Evolutionary conservation across 208 protist genomes (phyloP).

Genomic region (Leishmania turanica): DNA sequence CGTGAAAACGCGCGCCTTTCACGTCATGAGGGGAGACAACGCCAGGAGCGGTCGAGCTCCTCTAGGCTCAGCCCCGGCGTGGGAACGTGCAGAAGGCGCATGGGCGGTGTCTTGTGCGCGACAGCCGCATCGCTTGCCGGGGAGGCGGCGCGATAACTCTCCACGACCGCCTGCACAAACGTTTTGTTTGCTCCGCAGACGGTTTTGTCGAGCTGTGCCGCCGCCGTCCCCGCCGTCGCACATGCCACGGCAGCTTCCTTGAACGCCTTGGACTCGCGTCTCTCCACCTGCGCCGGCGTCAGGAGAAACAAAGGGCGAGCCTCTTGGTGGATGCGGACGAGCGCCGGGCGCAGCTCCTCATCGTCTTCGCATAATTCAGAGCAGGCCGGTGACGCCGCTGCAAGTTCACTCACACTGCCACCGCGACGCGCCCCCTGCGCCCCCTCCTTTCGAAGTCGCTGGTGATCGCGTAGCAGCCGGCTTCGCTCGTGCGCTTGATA

Average conservation of each 20-base stretch:
- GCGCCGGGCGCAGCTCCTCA: not conserved
- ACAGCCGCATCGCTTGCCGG: not conserved
- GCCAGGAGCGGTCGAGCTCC: conserved; percentile 21
- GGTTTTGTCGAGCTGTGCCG: not conserved
- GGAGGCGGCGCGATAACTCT: not conserved
- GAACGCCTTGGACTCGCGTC: conserved; percentile 1
- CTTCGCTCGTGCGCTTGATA: conserved; percentile 7
- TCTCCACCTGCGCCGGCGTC: conserved; percentile 14
- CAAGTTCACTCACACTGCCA: conserved; percentile 8
- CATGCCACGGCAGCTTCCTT: not conserved
- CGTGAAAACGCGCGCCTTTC: not conserved
- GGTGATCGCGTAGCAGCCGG: conserved; percentile 19
- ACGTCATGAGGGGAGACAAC: not conserved
- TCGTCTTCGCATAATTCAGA: not conserved
- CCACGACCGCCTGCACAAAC: not conserved
- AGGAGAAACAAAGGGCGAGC: conserved; percentile 18
- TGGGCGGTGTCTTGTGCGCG: not conserved
- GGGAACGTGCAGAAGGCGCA: conserved; percentile 22
- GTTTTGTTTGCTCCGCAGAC: conserved; percentile 3
- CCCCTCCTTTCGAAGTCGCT: conserved; percentile 14
- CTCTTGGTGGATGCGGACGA: conserved; percentile 12
- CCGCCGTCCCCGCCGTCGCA: not conserved
- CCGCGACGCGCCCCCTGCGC: conserved; percentile 10
- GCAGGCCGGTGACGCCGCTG: not conserved
- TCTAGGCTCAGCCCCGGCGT: conserved; percentile 20